Percentiles rank a stretch among this genome's conserved stretches.
phyloP scores from a whole-genome alignment of 495 filamentous ascomycete genomes.

The Penicillium cinerascens region DNA sequence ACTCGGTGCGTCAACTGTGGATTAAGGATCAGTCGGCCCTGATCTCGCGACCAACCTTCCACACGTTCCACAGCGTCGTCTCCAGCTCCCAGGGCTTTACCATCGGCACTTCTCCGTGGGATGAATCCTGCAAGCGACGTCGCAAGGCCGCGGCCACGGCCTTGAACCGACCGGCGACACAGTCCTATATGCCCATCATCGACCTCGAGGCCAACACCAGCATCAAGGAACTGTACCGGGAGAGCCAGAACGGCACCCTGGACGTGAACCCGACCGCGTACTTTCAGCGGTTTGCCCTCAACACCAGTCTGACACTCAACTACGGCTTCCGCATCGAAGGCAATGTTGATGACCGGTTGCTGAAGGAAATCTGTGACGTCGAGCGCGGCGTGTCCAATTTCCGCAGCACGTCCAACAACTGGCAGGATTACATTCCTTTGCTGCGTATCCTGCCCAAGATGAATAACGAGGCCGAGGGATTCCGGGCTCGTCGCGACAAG shows the following conservation, averaged over 20 bases:
- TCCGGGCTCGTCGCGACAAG: conserved; percentile 50
- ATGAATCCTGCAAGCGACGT: conserved; percentile 67
- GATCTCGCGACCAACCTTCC: conserved; percentile 65
- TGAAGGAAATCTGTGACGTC: conserved; percentile 61
- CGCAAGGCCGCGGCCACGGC: conserved; percentile 69
- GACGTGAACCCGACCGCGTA: conserved; percentile 64
- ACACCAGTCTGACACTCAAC: conserved; percentile 63
- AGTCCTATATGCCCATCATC: conserved; percentile 69
- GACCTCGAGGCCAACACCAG: conserved; percentile 63
- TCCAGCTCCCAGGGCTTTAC: conserved; percentile 68
- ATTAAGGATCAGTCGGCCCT: conserved; percentile 69
- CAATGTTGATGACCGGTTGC: conserved; percentile 53
- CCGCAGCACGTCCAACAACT: conserved; percentile 64
- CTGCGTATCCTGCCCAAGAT: conserved; percentile 55
- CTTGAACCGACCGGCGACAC: conserved; percentile 62
- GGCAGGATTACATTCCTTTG: conserved; percentile 67
- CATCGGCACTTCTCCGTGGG: conserved; percentile 72
- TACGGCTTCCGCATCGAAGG: conserved; percentile 63
- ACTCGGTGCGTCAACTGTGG: conserved; percentile 65
- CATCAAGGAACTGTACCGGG: conserved; percentile 60
- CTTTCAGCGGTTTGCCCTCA: conserved; percentile 65
- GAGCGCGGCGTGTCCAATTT: conserved; percentile 63
- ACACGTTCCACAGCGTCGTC: conserved; percentile 70
- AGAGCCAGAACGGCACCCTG: conserved; percentile 50
- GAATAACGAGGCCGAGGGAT: conserved; percentile 51